A percentile compares a stretch with the other conserved stretches of the same genome.
phyloP scores from a whole-genome alignment of 805 yeast species.

The Barnettozyma salicaria region DNA sequence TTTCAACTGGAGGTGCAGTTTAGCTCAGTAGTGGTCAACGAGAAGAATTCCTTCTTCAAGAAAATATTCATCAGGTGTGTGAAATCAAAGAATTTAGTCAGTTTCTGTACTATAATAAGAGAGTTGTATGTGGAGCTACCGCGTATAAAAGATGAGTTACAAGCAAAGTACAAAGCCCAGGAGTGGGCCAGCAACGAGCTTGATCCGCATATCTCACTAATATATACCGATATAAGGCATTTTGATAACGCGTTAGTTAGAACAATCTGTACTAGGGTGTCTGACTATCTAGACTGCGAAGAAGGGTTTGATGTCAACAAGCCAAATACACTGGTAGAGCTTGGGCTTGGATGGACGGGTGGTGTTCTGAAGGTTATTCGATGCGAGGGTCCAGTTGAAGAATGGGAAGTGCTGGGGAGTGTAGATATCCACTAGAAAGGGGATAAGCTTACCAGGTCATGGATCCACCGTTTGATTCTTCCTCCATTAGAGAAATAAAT shows the following conservation, averaged over 20 bases:
- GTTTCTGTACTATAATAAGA: constrained; percentile 42
- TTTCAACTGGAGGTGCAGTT: constrained; percentile 13
- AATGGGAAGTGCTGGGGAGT: constrained; percentile 60
- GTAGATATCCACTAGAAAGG: constrained; percentile 31
- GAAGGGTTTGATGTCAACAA: constrained; percentile 12
- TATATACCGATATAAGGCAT: constrained; percentile 59
- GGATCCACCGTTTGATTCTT: too few relatives aligned
- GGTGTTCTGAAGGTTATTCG: constrained; percentile 55
- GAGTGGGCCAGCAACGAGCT: constrained; percentile 54
- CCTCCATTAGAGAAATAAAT: too few relatives aligned
- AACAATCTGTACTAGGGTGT: constrained; percentile 58
- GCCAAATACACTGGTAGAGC: constrained; percentile 20
- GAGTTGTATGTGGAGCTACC: constrained; percentile 51
- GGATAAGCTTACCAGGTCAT: too few relatives aligned
- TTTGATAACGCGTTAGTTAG: constrained; percentile 60
- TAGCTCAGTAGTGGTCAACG: constrained; percentile 15
- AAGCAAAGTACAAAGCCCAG: constrained; percentile 40
- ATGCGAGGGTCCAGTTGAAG: constrained; percentile 65
- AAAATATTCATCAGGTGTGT: constrained; percentile 20
- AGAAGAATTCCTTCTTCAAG: constrained; percentile 20
- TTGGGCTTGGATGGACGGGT: constrained; percentile 52
- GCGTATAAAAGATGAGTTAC: constrained; percentile 20
- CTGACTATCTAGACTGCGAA: constrained; percentile 48
- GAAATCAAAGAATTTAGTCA: constrained; percentile 25
- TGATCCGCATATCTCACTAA: constrained; percentile 69